Percentiles rank a stretch among this genome's conserved stretches.
phyloP scores from a whole-genome alignment of 2,329 filamentous ascomycete species.

The Sporothrix brunneoviolacea region DNA sequence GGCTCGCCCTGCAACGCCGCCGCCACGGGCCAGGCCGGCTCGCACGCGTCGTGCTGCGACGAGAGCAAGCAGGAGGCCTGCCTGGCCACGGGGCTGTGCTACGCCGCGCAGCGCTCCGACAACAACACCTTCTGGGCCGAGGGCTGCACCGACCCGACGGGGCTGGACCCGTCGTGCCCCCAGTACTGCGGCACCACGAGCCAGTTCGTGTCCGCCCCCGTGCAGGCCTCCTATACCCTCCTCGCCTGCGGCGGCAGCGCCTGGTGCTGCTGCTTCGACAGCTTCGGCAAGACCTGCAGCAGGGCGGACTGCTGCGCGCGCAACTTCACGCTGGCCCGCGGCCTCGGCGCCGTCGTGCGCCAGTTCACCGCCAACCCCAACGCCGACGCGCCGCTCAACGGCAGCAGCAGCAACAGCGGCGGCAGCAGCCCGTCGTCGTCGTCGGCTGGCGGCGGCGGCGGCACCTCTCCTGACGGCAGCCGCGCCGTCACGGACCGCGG shows the following conservation, averaged over 20 bases:
- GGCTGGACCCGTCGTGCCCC: conserved; percentile 19
- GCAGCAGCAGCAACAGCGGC: background rate
- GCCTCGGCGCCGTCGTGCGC: conserved; percentile 15
- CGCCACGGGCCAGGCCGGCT: conserved; percentile 15
- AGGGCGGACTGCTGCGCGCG: conserved; percentile 17
- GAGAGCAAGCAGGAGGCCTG: conserved; percentile 20
- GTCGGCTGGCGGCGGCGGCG: too few species aligned
- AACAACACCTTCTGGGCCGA: conserved; percentile 20
- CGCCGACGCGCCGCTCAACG: too few species aligned
- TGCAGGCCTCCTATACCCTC: conserved; percentile 18
- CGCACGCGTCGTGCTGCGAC: conserved; percentile 19
- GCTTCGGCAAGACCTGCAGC: conserved; percentile 17
- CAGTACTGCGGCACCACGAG: conserved; percentile 19
- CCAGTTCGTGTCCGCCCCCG: conserved; percentile 14
- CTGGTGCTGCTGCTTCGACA: conserved; percentile 21
- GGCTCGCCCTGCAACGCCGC: conserved; percentile 14
- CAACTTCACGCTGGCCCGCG: conserved; percentile 18
- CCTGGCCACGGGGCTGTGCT: conserved; percentile 19
- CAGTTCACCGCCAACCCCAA: conserved; percentile 17
- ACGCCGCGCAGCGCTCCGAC: conserved; percentile 17
- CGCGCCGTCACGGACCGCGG: background rate
- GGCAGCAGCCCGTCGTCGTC: too few species aligned
- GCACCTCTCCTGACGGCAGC: background rate
- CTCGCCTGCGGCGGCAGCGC: conserved; percentile 14
- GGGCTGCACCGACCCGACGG: conserved; percentile 19